Evolutionary conservation across 2,329 filamentous ascomycete genomes (phyloP).

Genomic region (Penicillium paneum): DNA sequence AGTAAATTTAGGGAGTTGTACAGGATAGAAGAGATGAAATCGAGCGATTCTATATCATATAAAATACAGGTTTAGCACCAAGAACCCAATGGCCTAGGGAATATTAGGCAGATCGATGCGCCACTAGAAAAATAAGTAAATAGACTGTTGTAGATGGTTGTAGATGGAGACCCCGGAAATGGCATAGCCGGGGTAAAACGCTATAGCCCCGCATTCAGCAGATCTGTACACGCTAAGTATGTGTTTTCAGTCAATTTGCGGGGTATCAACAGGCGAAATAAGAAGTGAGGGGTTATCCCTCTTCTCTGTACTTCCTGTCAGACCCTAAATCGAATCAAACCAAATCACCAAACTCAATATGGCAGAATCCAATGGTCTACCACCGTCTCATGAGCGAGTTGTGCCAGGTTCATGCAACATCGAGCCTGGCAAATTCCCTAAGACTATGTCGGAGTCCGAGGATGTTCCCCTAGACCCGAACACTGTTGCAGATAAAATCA

Average conservation of each 20-base stretch:
- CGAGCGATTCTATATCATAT: no score
- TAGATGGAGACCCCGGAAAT: not conserved
- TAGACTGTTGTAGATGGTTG: no score
- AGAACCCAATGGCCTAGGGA: no score
- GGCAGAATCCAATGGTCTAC: not conserved
- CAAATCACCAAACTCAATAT: not conserved
- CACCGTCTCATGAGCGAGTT: slow-evolving; percentile 42
- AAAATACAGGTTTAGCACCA: no score
- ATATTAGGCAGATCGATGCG: no score
- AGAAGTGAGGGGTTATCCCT: not conserved
- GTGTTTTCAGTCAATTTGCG: not conserved
- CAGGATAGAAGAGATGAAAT: no score
- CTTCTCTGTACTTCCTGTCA: not conserved
- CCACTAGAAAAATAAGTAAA: no score
- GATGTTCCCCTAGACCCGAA: slow-evolving; percentile 36
- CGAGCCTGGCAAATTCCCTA: slow-evolving; percentile 44
- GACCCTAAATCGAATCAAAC: not conserved
- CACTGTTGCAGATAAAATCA: slow-evolving; percentile 36
- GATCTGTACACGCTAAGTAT: no score
- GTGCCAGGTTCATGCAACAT: slow-evolving; percentile 57
- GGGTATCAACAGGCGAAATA: not conserved
- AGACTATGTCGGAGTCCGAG: slow-evolving; percentile 31
- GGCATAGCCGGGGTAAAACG: not conserved
- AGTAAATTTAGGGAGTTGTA: no score
- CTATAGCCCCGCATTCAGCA: not conserved